phyloP scores from a whole-genome alignment of 2,329 filamentous ascomycete species.

The Curvularia lunata region DNA sequence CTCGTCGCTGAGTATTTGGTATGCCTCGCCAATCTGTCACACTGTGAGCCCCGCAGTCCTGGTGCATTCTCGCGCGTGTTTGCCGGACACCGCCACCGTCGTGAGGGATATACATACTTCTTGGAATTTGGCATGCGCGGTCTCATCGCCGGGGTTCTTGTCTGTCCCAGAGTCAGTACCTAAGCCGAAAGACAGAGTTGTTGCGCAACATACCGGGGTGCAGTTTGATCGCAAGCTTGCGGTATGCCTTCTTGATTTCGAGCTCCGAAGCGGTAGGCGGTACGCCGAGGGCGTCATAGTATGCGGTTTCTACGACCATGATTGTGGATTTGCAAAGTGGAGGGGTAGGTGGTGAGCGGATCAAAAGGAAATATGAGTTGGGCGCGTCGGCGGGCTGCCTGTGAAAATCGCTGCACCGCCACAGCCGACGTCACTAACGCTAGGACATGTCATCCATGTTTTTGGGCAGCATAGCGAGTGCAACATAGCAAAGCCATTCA shows the following conservation, averaged over 20 bases:
- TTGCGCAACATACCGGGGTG: conserved; percentile 70
- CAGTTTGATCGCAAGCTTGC: conserved; percentile 87
- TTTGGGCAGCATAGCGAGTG: background rate
- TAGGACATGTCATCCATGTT: conserved; percentile 8
- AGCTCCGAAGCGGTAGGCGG: conserved; percentile 83
- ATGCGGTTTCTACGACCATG: conserved; percentile 88
- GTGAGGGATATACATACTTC: conserved; percentile 60
- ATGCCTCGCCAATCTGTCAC: conserved; percentile 69
- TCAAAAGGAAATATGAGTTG: conserved; percentile 21
- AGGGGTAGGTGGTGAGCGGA: conserved; percentile 10
- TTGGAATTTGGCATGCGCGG: conserved; percentile 93
- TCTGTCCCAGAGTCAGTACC: conserved; percentile 60
- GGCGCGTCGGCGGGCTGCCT: conserved; percentile 23
- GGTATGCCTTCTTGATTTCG: conserved; percentile 96
- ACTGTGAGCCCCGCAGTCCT: conserved; percentile 33
- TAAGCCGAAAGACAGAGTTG: conserved; percentile 23
- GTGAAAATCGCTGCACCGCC: conserved; percentile 28
- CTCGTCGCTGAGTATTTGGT: conserved; percentile 83
- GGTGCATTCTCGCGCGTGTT: conserved; percentile 6
- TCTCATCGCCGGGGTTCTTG: conserved; percentile 97
- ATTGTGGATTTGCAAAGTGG: conserved; percentile 10
- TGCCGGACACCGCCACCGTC: conserved; percentile 5
- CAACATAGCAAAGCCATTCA: background rate
- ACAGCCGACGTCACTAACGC: conserved; percentile 28
- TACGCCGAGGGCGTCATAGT: conserved; percentile 88